These are phyloP conservation scores for Tetrahymena borealis DNA, from an alignment of 73 alveolate species.

Conservation along the genomic window DNA sequence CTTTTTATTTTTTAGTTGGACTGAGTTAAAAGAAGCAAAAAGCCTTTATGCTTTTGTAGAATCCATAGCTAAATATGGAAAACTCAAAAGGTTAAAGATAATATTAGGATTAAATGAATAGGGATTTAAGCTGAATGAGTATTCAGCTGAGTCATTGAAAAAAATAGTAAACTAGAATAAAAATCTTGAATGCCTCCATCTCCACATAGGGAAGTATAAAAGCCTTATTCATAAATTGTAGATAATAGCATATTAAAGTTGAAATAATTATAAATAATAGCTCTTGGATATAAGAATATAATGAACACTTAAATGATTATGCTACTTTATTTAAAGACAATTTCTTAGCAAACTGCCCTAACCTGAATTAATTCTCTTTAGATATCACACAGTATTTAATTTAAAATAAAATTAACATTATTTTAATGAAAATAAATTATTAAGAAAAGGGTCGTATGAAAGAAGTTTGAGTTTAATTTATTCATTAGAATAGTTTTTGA, in stretches of 20 bases:
- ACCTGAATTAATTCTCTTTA: not conserved
- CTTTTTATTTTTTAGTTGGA: not conserved
- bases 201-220: not conserved
- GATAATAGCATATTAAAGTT: no score
- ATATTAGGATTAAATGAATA: not conserved
- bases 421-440: not conserved
- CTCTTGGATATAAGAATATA: not conserved
- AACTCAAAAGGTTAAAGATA: not conserved
- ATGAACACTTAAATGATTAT: not conserved
- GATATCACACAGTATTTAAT: not conserved
- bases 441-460: not conserved
- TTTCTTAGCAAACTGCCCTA: not conserved
- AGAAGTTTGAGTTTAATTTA: not conserved
- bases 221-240: not conserved
- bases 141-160: not conserved
- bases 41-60: not conserved
- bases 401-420: not conserved
- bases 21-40: not conserved
- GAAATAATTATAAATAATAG: not conserved
- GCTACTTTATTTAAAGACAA: not conserved
- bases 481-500: not conserved
- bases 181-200: not conserved
- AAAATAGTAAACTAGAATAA: not conserved
- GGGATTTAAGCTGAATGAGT: not conserved
- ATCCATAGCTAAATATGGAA: not conserved